Base-by-base conservation (phyloP, 2,329 filamentous ascomycete genomes). In the Aspergillus alliaceus region DNA sequence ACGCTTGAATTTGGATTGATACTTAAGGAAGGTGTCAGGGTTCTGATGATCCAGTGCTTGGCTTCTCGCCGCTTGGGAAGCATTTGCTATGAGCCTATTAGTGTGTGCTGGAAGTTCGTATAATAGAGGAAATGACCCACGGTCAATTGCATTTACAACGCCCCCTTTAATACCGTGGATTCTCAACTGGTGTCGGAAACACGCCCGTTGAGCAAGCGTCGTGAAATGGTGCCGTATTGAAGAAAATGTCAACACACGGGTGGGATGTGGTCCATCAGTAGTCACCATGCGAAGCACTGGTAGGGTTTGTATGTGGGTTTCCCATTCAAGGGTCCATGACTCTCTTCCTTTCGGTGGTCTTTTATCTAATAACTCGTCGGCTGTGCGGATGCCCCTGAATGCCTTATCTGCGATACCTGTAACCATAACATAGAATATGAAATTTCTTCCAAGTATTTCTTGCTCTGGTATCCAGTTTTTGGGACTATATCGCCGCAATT, bases 391-490 rank as follows among this genome's bases (percentile, higher is more conserved):
- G 9, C 59, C 60, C 44, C 64, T 68, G 20, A 67, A 68, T 14
- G 59, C 58, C 20, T 56, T 4, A 40, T 67, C 58, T 1, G 59
- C 60, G 9, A 68, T 53, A 2, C 61, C 27, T 56, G 58, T 34
- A 7, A 65, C 53, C 0, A 68, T 67, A 2, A 64, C 57, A 60
- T 25, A 66, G 29, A 66, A 68, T 1, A 65, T 35, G 59, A 67
- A 68, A 44, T 56, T 67, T 12, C 54, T 58, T n/a, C 59, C 29
- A 51, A 68, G 58, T 5, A 65, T 37, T 2, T n/a, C 57, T 35
- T 65, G 24, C 15, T 67, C 60, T 9, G 40, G 46, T 20, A 68
- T 61, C 64, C 48, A 68, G 47, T 63, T 64, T 22, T 61, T 64
- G 12, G 32, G 59, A 15, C 59, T 65, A 9, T n/a, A n/a, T n/a